phyloP scores from a whole-genome alignment of 108 stramenopile species.

The Cyclotella baltica region DNA sequence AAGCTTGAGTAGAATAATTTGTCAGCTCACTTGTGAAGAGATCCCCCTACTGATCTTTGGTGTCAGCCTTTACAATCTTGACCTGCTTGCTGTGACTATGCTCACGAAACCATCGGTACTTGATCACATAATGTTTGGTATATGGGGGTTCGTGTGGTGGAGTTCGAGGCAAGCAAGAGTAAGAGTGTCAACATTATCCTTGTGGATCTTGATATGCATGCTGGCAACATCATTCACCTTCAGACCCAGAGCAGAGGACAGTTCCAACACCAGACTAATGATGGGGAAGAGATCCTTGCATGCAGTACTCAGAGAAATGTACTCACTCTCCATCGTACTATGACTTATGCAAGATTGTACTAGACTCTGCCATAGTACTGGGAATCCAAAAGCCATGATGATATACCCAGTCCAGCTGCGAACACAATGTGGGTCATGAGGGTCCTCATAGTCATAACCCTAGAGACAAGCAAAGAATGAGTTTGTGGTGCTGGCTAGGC shows the following conservation, averaged over 20 bases:
- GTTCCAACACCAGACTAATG: background rate
- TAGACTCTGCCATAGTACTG: too few species aligned
- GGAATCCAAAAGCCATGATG: background rate
- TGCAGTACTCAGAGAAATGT: background rate
- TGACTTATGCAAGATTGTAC: background rate
- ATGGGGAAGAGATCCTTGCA: background rate
- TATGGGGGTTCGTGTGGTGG: too few species aligned
- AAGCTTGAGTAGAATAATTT: too few species aligned
- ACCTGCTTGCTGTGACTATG: too few species aligned
- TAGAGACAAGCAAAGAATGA: background rate
- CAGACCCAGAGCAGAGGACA: background rate
- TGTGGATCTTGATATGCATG: background rate
- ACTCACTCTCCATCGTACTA: background rate
- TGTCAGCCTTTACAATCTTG: too few species aligned
- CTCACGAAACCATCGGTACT: background rate
- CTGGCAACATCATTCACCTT: background rate
- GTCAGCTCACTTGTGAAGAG: too few species aligned
- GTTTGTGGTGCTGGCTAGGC: background rate
- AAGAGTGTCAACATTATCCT: background rate
- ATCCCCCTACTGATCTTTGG: too few species aligned
- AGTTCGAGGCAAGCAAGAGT: background rate
- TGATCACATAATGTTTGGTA: background rate
- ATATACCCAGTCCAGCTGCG: background rate
- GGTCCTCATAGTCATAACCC: background rate
- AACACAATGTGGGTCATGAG: background rate